Evolutionary conservation across 225 moss, liverwort and hornwort genomes (phyloP).

Genomic region (Pseudisothecium myosuroides): DNA sequence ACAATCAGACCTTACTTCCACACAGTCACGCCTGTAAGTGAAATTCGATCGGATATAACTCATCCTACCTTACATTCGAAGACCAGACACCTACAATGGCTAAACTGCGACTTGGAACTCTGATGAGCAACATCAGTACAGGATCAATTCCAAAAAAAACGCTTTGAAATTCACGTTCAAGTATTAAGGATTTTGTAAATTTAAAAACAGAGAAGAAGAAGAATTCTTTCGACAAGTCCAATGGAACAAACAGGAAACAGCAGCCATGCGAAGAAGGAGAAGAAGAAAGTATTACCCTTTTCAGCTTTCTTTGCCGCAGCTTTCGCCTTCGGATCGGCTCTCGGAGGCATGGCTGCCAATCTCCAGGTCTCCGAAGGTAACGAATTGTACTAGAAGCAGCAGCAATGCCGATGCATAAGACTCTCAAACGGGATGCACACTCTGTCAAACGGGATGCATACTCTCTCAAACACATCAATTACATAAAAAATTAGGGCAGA

Average conservation of each 20-base stretch:
- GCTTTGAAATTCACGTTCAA: not conserved
- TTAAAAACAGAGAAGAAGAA: not conserved
- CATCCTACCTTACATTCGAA: not conserved
- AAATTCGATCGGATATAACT: not conserved
- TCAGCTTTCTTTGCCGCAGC: conserved; percentile 33
- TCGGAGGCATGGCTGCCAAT: conserved; percentile 24
- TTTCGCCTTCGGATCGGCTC: conserved; percentile 10
- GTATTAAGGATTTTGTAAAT: not conserved
- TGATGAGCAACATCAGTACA: not conserved
- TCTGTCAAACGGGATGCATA: not conserved
- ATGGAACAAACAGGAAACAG: not conserved
- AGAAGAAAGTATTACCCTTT: not conserved
- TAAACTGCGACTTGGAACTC: not conserved
- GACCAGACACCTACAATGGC: not conserved
- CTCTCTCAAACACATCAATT: not conserved
- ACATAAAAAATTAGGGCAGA: not conserved
- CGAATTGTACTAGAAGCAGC: not conserved
- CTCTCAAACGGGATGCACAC: not conserved
- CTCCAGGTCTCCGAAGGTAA: not conserved
- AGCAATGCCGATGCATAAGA: not conserved
- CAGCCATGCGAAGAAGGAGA: not conserved
- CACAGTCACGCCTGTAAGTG: not conserved
- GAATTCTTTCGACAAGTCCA: not conserved
- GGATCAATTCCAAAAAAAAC: not conserved
- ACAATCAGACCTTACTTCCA: not conserved